phyloP scores from a whole-genome alignment of 2,329 filamentous ascomycete genomes.

The Colletotrichum brevisporum region DNA sequence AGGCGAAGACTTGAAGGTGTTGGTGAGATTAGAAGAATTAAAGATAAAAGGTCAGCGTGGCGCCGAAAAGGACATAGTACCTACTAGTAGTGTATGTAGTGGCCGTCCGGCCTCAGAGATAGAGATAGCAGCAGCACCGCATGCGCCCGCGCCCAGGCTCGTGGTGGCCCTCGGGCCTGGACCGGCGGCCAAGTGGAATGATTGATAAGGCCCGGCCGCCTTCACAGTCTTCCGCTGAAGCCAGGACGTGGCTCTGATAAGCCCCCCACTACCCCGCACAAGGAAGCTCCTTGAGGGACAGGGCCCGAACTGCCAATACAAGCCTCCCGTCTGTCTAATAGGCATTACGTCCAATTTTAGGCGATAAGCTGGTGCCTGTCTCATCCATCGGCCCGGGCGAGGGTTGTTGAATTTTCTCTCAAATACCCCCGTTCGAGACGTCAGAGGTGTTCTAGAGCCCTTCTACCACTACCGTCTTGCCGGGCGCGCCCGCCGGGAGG shows the following conservation, averaged over 20 bases:
- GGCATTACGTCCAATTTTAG: conserved; percentile 39
- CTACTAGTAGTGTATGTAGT: background rate
- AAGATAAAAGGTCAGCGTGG: background rate
- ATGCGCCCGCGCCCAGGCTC: conserved; percentile 15
- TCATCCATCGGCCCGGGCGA: conserved; percentile 16
- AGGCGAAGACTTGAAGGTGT: conserved; percentile 1
- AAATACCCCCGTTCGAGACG: too few relatives aligned
- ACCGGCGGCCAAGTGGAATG: conserved; percentile 41
- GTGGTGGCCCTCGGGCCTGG: conserved; percentile 30
- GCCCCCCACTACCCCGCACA: conserved; percentile 36
- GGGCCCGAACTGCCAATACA: conserved; percentile 26
- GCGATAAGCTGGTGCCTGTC: conserved; percentile 32
- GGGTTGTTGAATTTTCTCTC: background rate
- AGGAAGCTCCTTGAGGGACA: conserved; percentile 26
- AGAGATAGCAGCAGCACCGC: background rate
- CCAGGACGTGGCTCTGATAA: conserved; percentile 34
- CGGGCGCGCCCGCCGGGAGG: too few relatives aligned
- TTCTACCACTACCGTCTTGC: too few relatives aligned
- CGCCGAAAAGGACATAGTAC: background rate
- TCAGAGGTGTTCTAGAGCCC: too few relatives aligned
- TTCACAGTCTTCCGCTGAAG: background rate
- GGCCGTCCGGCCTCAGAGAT: background rate
- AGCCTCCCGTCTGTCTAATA: conserved; percentile 35
- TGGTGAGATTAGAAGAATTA: conserved; percentile 11
- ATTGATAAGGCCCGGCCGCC: conserved; percentile 31